These are phyloP conservation scores for Colletotrichum cordylinicola DNA, from an alignment of 2,329 filamentous ascomycete species.

Conservation along the genomic window DNA sequence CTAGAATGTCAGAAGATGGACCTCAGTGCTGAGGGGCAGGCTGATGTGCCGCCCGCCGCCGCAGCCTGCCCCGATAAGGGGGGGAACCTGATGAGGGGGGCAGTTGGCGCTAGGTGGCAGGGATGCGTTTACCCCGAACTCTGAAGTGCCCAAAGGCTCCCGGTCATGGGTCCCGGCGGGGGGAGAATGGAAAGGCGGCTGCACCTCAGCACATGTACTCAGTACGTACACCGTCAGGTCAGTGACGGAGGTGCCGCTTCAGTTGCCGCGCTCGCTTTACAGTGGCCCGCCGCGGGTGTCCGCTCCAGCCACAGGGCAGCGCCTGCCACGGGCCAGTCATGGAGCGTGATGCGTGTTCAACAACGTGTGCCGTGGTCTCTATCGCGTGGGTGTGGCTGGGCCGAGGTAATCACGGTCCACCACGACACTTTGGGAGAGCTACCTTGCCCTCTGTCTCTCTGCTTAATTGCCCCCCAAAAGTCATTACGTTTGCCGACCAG, in stretches of 20 bases:
- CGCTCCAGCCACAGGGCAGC: not conserved
- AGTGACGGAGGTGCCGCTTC: not conserved
- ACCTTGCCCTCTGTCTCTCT: not conserved
- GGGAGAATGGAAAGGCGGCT: not conserved
- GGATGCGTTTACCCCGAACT: slow-evolving; percentile 11
- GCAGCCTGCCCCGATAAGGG: slow-evolving; percentile 6
- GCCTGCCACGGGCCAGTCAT: not conserved
- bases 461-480: not conserved
- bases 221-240: not conserved
- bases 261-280: not conserved
- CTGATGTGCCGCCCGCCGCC: not conserved
- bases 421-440: not conserved
- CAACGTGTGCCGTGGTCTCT: not conserved
- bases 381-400: slow-evolving; percentile 14
- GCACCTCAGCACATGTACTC: not conserved
- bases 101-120: not conserved
- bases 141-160: not conserved
- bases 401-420: slow-evolving; percentile 23
- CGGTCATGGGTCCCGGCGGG: slow-evolving; percentile 5
- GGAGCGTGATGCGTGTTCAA: not conserved
- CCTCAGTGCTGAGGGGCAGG: slow-evolving; percentile 6
- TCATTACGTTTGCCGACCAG: slow-evolving; percentile 14
- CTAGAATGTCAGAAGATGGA: not conserved
- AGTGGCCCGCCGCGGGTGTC: not conserved
- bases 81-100: not conserved